Evolutionary conservation across 192 early-diverging fungal species (phyloP), one percentile per base, ranked within the genome.

Genomic region (Coemansia javaensis): DNA sequence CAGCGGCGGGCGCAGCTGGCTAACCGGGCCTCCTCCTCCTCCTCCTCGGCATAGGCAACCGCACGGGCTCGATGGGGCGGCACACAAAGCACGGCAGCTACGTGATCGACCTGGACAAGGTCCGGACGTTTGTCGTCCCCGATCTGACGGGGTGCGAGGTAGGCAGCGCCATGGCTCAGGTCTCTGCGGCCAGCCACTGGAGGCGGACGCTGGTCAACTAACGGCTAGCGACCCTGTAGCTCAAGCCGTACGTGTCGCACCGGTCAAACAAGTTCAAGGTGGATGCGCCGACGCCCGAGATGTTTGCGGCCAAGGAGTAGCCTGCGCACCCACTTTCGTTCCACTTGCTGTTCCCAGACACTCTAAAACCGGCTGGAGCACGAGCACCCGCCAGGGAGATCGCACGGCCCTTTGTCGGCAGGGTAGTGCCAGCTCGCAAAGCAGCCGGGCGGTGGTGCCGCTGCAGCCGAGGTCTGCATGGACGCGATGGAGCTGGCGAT

Each of bases 21-120:
- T 21, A 18, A 6, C 32, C 33, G n/a, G n/a, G n/a, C n/a, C n/a
- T n/a, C n/a, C n/a, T n/a, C n/a, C n/a, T n/a, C n/a, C n/a, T n/a
- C 32, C 14, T 22, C 14, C 9, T 21, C 1, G 23, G 7, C 30
- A 23, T 52, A 59, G 57, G 64, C 7, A 75, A 65, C 32, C 73
- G 73, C 57, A 70, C 73, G 17, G 73, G 73, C 7, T 64, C 66
- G 43, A 76, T 76, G 66, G 73, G 73, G 22, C 56, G 62, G 27
- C 73, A 76, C 47, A 76, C 73, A 23, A 76, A 76, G 43, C 66
- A 76, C 37, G 73, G 73, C 15, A 53, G 46, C 39, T 76, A 70
- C 25, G 61, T 60, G 10, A 43, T 76, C 21, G 57, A 70, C 24
- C 32, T 56, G 23, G 32, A 61, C 54, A 68, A 70, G 34, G 73